Percentiles rank a stretch among this genome's conserved stretches.
Evolutionary conservation across 2,329 filamentous ascomycete genomes (phyloP).

Genomic region (Fusarium palustre): DNA sequence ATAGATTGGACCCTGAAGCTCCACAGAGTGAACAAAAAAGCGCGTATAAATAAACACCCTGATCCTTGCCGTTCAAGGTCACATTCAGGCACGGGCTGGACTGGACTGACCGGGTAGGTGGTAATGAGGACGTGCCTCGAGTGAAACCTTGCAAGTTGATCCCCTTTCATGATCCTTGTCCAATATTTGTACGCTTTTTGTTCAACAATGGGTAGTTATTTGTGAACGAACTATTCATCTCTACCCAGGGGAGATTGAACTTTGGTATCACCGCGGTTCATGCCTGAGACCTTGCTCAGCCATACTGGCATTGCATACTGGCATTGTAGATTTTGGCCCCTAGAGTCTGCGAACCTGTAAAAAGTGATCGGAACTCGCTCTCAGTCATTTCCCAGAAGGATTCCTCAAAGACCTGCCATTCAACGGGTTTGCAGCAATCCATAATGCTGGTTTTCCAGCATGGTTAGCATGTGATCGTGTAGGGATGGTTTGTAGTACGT

Average conservation of each 20-base stretch:
- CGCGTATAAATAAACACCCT: background rate
- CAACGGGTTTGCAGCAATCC: background rate
- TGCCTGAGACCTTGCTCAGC: background rate
- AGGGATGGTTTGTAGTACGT: background rate
- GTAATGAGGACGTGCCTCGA: background rate
- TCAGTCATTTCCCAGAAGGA: background rate
- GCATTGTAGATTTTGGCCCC: background rate
- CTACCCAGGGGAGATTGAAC: background rate
- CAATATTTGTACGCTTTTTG: background rate
- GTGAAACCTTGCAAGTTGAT: background rate
- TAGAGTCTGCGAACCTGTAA: too few species aligned
- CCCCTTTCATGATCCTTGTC: background rate
- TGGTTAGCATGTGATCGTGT: background rate
- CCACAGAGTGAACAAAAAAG: background rate
- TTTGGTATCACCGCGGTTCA: background rate
- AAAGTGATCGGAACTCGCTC: background rate
- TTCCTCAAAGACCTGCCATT: background rate
- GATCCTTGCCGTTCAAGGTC: slow-evolving; percentile 11
- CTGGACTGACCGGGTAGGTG: background rate
- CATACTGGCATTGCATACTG: background rate
- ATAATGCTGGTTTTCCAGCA: background rate
- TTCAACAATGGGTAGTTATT: background rate
- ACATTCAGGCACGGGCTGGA: background rate
- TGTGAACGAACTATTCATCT: background rate
- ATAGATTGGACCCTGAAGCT: slow-evolving; percentile 10